These are phyloP conservation scores for Aspergillus sp. DNA, from an alignment of 2,329 filamentous ascomycete genomes.

Conservation along the genomic window DNA sequence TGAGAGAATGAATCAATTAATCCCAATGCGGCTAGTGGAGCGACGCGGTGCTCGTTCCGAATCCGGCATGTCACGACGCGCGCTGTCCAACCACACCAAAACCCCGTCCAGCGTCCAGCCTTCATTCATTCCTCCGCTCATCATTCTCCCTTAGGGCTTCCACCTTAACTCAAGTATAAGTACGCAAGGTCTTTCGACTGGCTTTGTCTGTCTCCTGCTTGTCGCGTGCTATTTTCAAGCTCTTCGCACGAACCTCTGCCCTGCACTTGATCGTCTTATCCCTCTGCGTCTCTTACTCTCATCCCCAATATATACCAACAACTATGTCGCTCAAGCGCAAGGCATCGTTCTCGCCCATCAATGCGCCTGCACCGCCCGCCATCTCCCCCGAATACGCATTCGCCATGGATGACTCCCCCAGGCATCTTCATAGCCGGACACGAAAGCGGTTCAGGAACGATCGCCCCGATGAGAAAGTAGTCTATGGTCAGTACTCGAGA, in stretches of 20 bases:
- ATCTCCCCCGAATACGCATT: slow-evolving; percentile 23
- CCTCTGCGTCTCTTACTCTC: background rate
- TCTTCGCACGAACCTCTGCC: background rate
- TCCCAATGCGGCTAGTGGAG: slow-evolving; percentile 17
- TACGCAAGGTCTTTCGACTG: too few species aligned
- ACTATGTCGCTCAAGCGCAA: slow-evolving; percentile 61
- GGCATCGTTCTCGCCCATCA: slow-evolving; percentile 50
- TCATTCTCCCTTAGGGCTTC: too few species aligned
- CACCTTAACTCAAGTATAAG: too few species aligned
- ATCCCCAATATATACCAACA: background rate
- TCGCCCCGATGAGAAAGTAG: slow-evolving; percentile 54
- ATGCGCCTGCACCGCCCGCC: slow-evolving; percentile 36
- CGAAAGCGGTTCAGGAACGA: slow-evolving; percentile 59
- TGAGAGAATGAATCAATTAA: slow-evolving; percentile 19
- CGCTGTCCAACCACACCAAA: slow-evolving; percentile 16
- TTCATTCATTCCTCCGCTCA: slow-evolving; percentile 1
- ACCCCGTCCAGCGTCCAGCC: slow-evolving; percentile 6
- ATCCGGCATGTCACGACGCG: background rate
- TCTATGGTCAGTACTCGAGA: slow-evolving; percentile 50
- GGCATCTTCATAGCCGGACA: slow-evolving; percentile 56
- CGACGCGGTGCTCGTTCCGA: background rate
- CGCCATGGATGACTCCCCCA: slow-evolving; percentile 32
- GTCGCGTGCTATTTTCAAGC: background rate
- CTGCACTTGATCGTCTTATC: too few species aligned
- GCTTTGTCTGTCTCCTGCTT: too few species aligned